Evolutionary conservation across 345 rosid genomes (phyloP).

Genomic region (Eutrema yunnanense): DNA sequence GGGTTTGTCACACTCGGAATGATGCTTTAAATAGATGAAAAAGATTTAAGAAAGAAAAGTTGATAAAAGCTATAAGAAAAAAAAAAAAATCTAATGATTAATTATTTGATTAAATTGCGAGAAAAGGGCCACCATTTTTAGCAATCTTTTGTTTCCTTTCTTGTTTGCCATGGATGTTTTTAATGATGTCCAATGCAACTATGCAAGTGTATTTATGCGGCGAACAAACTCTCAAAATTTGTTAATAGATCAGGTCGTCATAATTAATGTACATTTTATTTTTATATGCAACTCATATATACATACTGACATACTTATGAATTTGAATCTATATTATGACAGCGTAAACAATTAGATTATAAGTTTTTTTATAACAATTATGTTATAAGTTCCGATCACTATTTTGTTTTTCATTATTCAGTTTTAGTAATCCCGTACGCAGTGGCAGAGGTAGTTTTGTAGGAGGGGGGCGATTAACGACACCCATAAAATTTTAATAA

Average conservation of each 20-base stretch:
- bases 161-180: conserved; percentile 9
- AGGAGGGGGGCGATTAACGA: no score
- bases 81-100: conserved; percentile 8
- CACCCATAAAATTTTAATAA: no score
- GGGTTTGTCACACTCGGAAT: conserved; percentile 14
- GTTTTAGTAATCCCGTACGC: neutral
- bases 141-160: conserved; percentile 8
- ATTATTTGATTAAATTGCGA: neutral
- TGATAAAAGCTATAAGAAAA: neutral
- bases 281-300: neutral
- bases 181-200: neutral
- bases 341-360: neutral
- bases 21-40: neutral
- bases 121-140: conserved; percentile 9
- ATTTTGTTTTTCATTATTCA: neutral
- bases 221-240: conserved; percentile 1
- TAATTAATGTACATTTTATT: neutral
- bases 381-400: neutral
- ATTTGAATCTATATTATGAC: neutral
- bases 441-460: no score
- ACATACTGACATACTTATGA: neutral
- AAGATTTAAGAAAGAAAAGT: neutral
- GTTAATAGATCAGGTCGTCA: neutral
- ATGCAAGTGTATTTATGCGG: conserved; percentile 28
- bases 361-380: no score